A percentile compares a stretch with the other conserved stretches of the same genome.
Evolutionary conservation across 768 basidiomycete species (phyloP).

Genomic region (Tulasnella sp.): DNA sequence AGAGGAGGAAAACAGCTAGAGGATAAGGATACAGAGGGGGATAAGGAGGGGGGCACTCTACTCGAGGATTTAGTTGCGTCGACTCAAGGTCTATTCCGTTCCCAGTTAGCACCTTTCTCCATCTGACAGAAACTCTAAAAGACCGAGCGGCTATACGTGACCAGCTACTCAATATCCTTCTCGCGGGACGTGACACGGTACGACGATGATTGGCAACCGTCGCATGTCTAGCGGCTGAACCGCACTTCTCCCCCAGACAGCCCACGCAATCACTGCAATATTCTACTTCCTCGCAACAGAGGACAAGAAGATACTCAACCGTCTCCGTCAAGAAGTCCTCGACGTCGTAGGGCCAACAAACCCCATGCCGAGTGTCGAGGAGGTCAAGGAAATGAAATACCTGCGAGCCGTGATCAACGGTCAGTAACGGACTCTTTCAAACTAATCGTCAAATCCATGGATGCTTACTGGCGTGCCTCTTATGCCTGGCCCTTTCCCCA

Average conservation of each 20-base stretch:
- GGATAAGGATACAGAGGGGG: constrained; percentile 33
- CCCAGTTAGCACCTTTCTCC: not conserved
- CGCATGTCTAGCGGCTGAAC: not conserved
- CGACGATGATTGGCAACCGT: constrained; percentile 17
- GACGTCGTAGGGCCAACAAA: constrained; percentile 31
- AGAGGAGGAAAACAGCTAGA: constrained; percentile 17
- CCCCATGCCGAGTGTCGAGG: constrained; percentile 38
- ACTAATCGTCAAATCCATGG: not conserved
- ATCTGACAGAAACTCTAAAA: constrained; percentile 21
- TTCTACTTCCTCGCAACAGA: constrained; percentile 41
- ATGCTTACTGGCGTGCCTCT: too few relatives aligned
- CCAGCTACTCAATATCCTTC: constrained; percentile 62
- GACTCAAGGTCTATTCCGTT: constrained; percentile 39
- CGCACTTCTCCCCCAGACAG: constrained; percentile 24
- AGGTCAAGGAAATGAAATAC: constrained; percentile 47
- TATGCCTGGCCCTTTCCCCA: not conserved
- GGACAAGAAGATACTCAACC: constrained; percentile 35
- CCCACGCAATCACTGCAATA: constrained; percentile 40
- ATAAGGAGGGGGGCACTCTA: constrained; percentile 45
- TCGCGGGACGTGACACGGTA: constrained; percentile 71
- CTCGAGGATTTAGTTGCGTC: constrained; percentile 54
- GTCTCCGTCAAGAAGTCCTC: constrained; percentile 41
- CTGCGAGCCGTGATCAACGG: constrained; percentile 57
- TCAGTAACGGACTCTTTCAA: constrained; percentile 22
- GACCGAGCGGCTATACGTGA: constrained; percentile 62